These are phyloP conservation scores for Rutstroemia sydowiana DNA, from an alignment of 2,329 filamentous ascomycete genomes.

Conservation along the genomic window DNA sequence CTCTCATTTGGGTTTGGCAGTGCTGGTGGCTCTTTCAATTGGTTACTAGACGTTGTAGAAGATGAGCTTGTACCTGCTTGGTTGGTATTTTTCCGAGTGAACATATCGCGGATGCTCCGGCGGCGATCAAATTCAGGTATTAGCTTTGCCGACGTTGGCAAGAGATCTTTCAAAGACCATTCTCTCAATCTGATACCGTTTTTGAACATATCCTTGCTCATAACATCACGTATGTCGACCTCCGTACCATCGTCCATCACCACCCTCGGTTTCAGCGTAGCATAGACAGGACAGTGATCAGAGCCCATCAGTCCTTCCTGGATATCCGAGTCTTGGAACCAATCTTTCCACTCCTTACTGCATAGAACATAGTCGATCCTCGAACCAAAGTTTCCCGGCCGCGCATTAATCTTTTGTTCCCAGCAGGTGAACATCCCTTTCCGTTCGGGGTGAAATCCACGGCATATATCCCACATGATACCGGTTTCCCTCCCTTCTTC, in stretches of 20 bases:
- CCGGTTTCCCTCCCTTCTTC: slow-evolving; percentile 64
- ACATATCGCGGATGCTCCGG: slow-evolving; percentile 89
- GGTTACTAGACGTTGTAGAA: not conserved
- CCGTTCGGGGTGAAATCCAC: slow-evolving; percentile 71
- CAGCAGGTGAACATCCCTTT: slow-evolving; percentile 95
- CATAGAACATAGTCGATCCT: slow-evolving; percentile 93
- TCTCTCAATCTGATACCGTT: slow-evolving; percentile 58
- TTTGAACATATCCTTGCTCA: slow-evolving; percentile 74
- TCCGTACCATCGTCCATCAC: slow-evolving; percentile 38
- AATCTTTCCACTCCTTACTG: slow-evolving; percentile 67
- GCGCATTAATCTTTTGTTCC: slow-evolving; percentile 90
- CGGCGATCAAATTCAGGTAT: slow-evolving; percentile 84
- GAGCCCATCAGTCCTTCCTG: slow-evolving; percentile 92
- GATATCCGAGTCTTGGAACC: slow-evolving; percentile 77
- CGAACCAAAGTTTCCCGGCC: slow-evolving; percentile 88
- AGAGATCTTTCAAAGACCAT: slow-evolving; percentile 58
- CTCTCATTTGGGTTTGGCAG: not conserved
- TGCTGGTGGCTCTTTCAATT: not conserved
- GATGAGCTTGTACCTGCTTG: not conserved
- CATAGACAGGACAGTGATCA: slow-evolving; percentile 93
- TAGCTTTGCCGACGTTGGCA: slow-evolving; percentile 71
- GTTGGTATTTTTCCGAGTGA: slow-evolving; percentile 46
- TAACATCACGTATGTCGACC: slow-evolving; percentile 57
- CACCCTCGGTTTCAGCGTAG: slow-evolving; percentile 59
- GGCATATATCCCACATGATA: slow-evolving; percentile 75